Percentiles rank a stretch among this genome's conserved stretches.
These are phyloP conservation scores for Alisma plantagoaquatica DNA, from an alignment of 106 monocot species.

Conservation along the genomic window DNA sequence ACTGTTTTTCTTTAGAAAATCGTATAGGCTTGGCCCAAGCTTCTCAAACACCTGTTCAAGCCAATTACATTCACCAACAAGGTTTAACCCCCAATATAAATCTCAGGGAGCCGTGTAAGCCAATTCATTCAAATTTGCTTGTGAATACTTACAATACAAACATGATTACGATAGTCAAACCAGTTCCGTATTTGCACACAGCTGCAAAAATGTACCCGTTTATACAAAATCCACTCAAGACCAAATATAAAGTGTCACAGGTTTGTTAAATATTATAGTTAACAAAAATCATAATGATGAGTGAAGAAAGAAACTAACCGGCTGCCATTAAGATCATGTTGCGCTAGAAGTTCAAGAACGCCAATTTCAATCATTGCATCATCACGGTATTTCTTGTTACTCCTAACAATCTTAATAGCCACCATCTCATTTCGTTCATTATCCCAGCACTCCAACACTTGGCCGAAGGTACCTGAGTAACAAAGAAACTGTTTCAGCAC, in stretches of 20 bases:
- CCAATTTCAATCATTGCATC: constrained; percentile 95
- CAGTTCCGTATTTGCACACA: constrained; percentile 99
- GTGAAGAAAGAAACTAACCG: constrained; percentile 42
- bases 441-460: constrained; percentile 97
- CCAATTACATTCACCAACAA: constrained; percentile 56
- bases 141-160: constrained; percentile 99
- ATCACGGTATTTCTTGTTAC: constrained; percentile 78
- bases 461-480: constrained; percentile 80
- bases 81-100: constrained; percentile 29
- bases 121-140: constrained; percentile 31
- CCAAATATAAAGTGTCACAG: too few relatives aligned
- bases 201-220: constrained; percentile 78
- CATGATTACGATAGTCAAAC: constrained; percentile 99
- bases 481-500: too few relatives aligned
- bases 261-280: too few relatives aligned
- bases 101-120: constrained; percentile 29
- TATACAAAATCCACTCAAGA: too few relatives aligned
- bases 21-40: constrained; percentile 99
- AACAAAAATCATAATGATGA: too few relatives aligned
- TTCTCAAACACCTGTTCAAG: constrained; percentile 98
- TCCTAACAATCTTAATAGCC: constrained; percentile 81
- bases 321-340: constrained; percentile 34
- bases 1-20: constrained; percentile 95
- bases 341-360: constrained; percentile 66
- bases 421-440: constrained; percentile 93